A percentile compares a stretch with the other conserved stretches of the same genome.
Evolutionary conservation across 345 rosid species (phyloP).

Genomic region (Gossypium stocksii): DNA sequence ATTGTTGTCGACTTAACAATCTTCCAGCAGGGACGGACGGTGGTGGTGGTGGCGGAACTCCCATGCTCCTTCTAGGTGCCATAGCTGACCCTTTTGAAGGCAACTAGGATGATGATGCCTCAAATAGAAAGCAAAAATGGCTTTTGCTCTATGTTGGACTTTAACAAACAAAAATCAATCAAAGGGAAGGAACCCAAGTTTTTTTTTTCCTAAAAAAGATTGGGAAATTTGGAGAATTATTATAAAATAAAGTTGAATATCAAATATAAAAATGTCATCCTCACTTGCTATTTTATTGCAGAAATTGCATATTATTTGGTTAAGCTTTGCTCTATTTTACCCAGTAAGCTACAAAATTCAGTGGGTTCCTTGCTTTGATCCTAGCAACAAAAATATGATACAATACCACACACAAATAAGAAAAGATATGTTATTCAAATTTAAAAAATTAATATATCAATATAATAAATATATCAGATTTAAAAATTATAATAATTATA

Average conservation of each 20-base stretch:
- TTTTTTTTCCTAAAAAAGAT: neutral
- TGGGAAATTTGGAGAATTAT: neutral
- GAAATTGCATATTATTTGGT: neutral
- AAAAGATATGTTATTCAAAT: too few species aligned
- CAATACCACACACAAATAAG: neutral
- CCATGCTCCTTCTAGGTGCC: conserved; percentile 29
- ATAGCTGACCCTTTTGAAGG: conserved; percentile 37
- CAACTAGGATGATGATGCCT: neutral
- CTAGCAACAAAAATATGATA: neutral
- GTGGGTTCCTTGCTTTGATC: neutral
- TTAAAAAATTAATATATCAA: too few species aligned
- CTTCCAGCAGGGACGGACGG: conserved; percentile 52
- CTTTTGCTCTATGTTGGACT: neutral
- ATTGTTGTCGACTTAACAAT: conserved; percentile 55
- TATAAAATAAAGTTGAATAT: neutral
- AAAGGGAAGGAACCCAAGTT: neutral
- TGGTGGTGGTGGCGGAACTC: conserved; percentile 79
- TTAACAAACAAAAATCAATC: neutral
- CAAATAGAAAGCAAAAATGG: too few species aligned
- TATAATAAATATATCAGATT: too few species aligned
- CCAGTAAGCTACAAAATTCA: neutral
- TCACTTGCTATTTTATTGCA: neutral
- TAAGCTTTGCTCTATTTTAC: too few species aligned
- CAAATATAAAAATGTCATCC: too few species aligned
- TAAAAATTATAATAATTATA: too few species aligned